A percentile compares a stretch with the other conserved stretches of the same genome.
Evolutionary conservation across 2,329 filamentous ascomycete genomes (phyloP).

Genomic region (Pestalotiopsis sp.): DNA sequence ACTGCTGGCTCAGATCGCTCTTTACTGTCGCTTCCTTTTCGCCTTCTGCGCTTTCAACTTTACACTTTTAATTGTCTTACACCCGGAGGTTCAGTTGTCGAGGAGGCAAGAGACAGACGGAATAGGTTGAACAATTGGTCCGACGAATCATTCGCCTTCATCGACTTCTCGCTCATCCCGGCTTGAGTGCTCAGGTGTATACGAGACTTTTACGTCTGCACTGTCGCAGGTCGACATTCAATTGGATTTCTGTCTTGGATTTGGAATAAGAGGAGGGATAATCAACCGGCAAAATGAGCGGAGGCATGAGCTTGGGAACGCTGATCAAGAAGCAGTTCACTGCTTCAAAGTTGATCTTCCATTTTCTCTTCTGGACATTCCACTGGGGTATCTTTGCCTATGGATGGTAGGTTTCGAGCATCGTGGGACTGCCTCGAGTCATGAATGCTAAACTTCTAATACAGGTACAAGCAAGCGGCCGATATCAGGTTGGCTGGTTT

Average conservation of each 20-base stretch:
- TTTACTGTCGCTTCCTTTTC: conserved; percentile 40
- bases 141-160: conserved; percentile 16
- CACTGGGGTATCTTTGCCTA: conserved; percentile 80
- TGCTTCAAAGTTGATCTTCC: conserved; percentile 74
- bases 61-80: conserved; percentile 28
- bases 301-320: conserved; percentile 38
- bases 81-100: conserved; percentile 23
- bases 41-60: conserved; percentile 24
- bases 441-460: neutral
- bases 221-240: conserved; percentile 62
- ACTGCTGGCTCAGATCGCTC: conserved; percentile 66
- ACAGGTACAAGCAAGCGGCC: conserved; percentile 76
- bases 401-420: conserved; percentile 73
- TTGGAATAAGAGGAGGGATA: conserved; percentile 30
- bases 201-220: conserved; percentile 30
- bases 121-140: neutral
- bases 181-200: conserved; percentile 18
- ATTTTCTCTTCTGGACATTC: conserved; percentile 78
- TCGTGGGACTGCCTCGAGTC: neutral
- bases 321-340: conserved; percentile 68
- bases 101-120: conserved; percentile 16
- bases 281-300: conserved; percentile 43
- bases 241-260: conserved; percentile 32
- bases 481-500: conserved; percentile 74
- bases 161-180: conserved; percentile 21